A percentile compares a stretch with the other conserved stretches of the same genome.
Evolutionary conservation across 176 grass and related monocot genomes (phyloP).

Genomic region (Typha latifolia): DNA sequence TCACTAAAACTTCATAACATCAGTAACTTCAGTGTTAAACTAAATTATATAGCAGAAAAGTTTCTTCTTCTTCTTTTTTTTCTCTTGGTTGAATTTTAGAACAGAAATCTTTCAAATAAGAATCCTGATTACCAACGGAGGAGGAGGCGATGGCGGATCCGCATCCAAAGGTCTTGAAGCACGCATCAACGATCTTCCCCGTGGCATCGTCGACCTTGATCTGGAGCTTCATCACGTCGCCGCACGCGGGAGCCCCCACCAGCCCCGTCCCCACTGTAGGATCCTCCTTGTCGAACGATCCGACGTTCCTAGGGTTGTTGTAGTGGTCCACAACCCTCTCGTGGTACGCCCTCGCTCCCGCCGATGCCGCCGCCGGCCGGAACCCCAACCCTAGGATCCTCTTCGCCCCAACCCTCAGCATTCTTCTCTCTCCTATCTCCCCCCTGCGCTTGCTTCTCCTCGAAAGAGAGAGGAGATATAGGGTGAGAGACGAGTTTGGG

Average conservation of each 20-base stretch:
- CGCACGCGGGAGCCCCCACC: constrained; percentile 84
- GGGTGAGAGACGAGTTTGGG: too few relatives aligned
- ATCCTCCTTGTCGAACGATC: constrained; percentile 80
- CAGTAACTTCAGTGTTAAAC: too few relatives aligned
- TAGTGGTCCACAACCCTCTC: constrained; percentile 96
- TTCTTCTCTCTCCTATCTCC: constrained; percentile 9
- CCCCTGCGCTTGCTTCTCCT: background rate
- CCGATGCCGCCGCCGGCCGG: background rate
- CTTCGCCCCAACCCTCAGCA: constrained; percentile 31
- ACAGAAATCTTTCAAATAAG: background rate
- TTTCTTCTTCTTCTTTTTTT: too few relatives aligned
- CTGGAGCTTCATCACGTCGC: constrained; percentile 97
- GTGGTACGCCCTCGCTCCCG: constrained; percentile 41
- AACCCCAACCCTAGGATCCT: constrained; percentile 3
- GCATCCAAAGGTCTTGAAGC: constrained; percentile 94
- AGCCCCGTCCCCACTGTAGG: constrained; percentile 64
- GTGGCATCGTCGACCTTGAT: constrained; percentile 66
- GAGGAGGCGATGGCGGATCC: constrained; percentile 91
- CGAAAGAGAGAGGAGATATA: too few relatives aligned
- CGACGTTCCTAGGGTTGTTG: constrained; percentile 85
- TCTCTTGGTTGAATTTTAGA: too few relatives aligned
- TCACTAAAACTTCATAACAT: too few relatives aligned
- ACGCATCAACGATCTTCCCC: constrained; percentile 69
- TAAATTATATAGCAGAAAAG: too few relatives aligned
- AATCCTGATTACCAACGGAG: constrained; percentile 50